Percentiles rank a stretch among this genome's conserved stretches.
phyloP scores from a whole-genome alignment of 352 stramenopile genomes.

The Aphanomyces stellatus region DNA sequence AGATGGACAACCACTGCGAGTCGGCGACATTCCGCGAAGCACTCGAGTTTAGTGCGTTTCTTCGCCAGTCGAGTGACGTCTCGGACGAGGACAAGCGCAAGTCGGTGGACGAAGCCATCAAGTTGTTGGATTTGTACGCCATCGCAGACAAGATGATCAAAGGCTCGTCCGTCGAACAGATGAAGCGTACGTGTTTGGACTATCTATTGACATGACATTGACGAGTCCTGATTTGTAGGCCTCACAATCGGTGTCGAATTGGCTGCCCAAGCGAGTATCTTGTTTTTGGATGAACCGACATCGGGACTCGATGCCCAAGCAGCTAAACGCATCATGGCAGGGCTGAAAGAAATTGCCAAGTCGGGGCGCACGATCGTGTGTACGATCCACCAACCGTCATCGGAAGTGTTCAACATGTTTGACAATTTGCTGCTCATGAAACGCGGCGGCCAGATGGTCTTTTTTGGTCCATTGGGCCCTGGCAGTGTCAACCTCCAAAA shows the following conservation, averaged over 20 bases:
- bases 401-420: conserved; percentile 85
- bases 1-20: conserved; percentile 40
- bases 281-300: conserved; percentile 53
- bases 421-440: conserved; percentile 83
- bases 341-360: conserved; percentile 46
- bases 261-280: conserved; percentile 33
- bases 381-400: conserved; percentile 89
- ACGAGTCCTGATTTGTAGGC: conserved; percentile 78
- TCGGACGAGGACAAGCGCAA: conserved; percentile 29
- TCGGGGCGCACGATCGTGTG: conserved; percentile 62
- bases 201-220: conserved; percentile 61
- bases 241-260: conserved; percentile 42
- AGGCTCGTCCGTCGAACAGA: conserved; percentile 37
- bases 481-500: conserved; percentile 35
- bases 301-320: conserved; percentile 56
- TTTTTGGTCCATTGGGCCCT: conserved; percentile 39
- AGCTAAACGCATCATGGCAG: conserved; percentile 73
- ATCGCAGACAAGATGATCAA: conserved; percentile 35
- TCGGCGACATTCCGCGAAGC: conserved; percentile 89
- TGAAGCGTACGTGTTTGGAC: conserved; percentile 50
- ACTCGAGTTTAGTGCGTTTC: conserved; percentile 87
- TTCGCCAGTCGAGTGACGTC: conserved; percentile 42
- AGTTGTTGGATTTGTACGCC: conserved; percentile 58
- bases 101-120: conserved; percentile 72
- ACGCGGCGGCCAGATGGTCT: conserved; percentile 48